Conservation (phyloP, 805 yeast species). For the Torulaspora maleeae region DNA sequence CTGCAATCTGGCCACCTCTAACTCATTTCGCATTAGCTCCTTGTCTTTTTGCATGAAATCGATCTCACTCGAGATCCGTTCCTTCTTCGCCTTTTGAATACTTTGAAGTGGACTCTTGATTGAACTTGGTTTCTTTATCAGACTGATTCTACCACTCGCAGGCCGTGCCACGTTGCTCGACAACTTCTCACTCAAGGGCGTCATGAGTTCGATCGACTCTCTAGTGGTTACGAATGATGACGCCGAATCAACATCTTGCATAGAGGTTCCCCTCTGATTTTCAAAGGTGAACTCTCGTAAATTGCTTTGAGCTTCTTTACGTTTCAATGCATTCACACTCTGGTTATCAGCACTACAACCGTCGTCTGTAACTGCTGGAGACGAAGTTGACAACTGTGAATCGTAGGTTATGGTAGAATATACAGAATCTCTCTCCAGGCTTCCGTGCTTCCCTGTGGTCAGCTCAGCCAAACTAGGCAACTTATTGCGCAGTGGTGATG, state of each 20-base stretch:
- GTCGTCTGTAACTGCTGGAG: background rate
- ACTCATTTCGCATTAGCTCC: conserved; percentile 20
- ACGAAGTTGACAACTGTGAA: conserved; percentile 43
- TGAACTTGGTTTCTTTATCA: conserved; percentile 16
- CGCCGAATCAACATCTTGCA: conserved; percentile 4
- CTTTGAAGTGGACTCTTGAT: conserved; percentile 3
- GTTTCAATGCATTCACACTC: conserved; percentile 32
- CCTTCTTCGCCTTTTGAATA: conserved; percentile 2
- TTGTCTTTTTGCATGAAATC: conserved; percentile 23
- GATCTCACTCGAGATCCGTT: conserved; percentile 5
- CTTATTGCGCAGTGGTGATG: conserved; percentile 20
- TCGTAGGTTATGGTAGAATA: conserved; percentile 58
- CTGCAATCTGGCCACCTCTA: conserved; percentile 18
- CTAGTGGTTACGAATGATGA: conserved; percentile 16
- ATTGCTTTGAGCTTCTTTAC: conserved; percentile 48
- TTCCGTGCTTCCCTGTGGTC: background rate
- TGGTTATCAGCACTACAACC: background rate
- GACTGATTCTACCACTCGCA: conserved; percentile 35
- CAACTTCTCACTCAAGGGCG: background rate
- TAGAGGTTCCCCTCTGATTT: conserved; percentile 9
- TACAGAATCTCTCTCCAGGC: conserved; percentile 8
- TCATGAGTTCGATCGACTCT: conserved; percentile 18
- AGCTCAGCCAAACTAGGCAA: conserved; percentile 11
- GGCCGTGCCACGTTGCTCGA: conserved; percentile 18
- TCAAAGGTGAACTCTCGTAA: conserved; percentile 45